Base-by-base conservation (phyloP, 306 rosid species). In the Vigna mungo region DNA sequence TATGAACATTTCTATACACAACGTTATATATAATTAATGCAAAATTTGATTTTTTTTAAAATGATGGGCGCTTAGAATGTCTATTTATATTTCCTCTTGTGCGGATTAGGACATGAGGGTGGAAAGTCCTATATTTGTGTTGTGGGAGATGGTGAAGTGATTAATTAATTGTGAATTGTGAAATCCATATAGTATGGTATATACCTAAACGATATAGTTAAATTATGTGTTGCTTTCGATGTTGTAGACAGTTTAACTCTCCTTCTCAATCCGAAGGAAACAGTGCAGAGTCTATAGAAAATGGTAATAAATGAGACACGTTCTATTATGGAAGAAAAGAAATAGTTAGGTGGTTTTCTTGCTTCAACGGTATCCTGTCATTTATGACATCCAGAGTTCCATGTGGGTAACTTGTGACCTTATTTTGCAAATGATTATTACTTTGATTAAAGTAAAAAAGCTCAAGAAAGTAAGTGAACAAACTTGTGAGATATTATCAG, bases 321-420 rank as follows among this genome's bases (percentile, higher is more conserved):
- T 10, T 39, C 59, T 68, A 63, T 32, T 9, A 71, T 51, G 39
- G 79, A 18, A 23, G 79, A 77, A 72, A 74, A 56, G 62, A 82
- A 55, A 15, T 9, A 2, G 72, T 78, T 82, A 56, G 82, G 86
- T 83, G 18, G 18, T 75, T 15, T 70, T 75, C 68, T 86, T 76
- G 89, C 94, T 89, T 92, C 88, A 86, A 86, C 91, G 91, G 89
- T 85, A 68, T 89, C 86, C 78, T 68, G 52, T 58, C 65, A 82
- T 89, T 74, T 32, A 79, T 69, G 78, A 11, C 73, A 41, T 68
- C 13, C 75, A 30, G 66, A 61, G 46, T 78, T 81, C 79, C 79
- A 73, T 56, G 48, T 72, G 83, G 73, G 46, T 72, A 76, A 69
- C 68, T 62, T 39, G 67, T 53, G 70, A 17, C 49, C 25, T 34